These are phyloP conservation scores for Backusella psychrophila DNA, from an alignment of 192 early-diverging fungal species.

Conservation along the genomic window DNA sequence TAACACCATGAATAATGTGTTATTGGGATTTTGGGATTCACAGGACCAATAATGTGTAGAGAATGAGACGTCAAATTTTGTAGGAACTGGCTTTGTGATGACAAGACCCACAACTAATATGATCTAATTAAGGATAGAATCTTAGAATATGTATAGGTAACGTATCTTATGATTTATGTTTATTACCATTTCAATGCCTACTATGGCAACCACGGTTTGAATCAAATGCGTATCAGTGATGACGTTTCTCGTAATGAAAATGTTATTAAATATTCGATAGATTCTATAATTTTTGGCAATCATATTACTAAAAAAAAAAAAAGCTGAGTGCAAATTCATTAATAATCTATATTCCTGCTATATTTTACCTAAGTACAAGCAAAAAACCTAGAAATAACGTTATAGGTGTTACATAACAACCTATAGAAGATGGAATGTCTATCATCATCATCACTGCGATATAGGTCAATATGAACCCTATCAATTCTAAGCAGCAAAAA, in stretches of 20 bases:
- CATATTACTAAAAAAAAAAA: conserved; percentile 44
- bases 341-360: background rate
- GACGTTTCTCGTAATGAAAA: conserved; percentile 46
- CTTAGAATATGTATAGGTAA: background rate
- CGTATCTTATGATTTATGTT: background rate
- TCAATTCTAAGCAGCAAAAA: conserved; percentile 50
- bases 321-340: background rate
- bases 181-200: conserved; percentile 41
- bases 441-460: conserved; percentile 36
- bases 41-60: conserved; percentile 45
- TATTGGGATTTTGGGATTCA: conserved; percentile 19
- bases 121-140: conserved; percentile 8
- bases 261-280: conserved; percentile 54
- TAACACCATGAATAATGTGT: conserved; percentile 28
- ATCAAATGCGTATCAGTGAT: conserved; percentile 45
- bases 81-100: conserved; percentile 28
- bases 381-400: conserved; percentile 42
- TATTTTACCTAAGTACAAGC: conserved; percentile 26
- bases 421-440: conserved; percentile 29
- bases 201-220: conserved; percentile 38
- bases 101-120: conserved; percentile 39
- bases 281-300: conserved; percentile 54
- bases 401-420: conserved; percentile 40
- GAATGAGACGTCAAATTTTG: conserved; percentile 29
- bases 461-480: conserved; percentile 48